Conservation (phyloP, 169 alveolate genomes). For the Plasmodium gonderi region DNA sequence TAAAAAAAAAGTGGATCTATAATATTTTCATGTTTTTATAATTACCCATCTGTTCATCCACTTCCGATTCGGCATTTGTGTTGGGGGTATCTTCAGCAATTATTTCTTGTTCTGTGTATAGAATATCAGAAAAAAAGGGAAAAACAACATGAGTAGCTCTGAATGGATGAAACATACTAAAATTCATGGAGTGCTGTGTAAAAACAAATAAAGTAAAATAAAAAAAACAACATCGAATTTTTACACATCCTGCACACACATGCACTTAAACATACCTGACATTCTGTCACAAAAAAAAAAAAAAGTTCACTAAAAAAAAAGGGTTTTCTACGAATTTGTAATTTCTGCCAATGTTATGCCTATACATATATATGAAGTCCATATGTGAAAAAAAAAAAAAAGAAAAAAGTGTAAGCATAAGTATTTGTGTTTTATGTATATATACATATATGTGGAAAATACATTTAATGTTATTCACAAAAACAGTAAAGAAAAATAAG, state of each 20-base stretch:
- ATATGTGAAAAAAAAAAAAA: background rate
- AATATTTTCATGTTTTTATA: too few relatives aligned
- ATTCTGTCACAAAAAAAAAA: slow-evolving; percentile 15
- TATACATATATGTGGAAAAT: background rate
- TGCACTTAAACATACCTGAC: slow-evolving; percentile 27
- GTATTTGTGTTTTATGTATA: too few relatives aligned
- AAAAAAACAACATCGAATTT: background rate
- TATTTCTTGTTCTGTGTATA: slow-evolving; percentile 34
- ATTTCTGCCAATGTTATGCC: background rate
- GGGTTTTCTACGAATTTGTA: background rate
- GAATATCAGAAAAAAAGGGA: background rate
- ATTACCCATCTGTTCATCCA: slow-evolving; percentile 63
- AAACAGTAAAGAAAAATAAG: background rate
- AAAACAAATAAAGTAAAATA: background rate
- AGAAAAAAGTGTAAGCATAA: too few relatives aligned
- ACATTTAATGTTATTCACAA: background rate
- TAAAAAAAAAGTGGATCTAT: too few relatives aligned
- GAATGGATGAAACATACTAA: background rate
- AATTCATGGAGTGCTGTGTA: too few relatives aligned
- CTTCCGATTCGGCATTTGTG: slow-evolving; percentile 53
- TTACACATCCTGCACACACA: background rate
- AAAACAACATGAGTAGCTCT: background rate
- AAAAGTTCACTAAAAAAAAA: background rate
- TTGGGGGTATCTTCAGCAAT: slow-evolving; percentile 46
- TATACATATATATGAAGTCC: background rate